Evolutionary conservation across 208 protist genomes (phyloP).

Genomic region (Strigomonas galati): DNA sequence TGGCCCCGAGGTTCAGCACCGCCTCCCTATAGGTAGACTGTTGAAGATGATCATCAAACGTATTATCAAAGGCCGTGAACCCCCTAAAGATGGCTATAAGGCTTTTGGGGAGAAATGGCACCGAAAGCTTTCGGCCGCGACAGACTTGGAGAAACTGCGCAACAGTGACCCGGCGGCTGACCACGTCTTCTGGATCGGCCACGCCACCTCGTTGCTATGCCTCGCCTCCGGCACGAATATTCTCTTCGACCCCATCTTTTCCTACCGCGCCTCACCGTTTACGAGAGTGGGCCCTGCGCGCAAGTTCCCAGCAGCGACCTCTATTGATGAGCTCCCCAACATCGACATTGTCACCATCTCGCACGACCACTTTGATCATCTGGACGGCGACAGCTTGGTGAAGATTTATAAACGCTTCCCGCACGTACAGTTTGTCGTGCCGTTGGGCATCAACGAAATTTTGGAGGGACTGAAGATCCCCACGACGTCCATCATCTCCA

Average conservation of each 20-base stretch:
- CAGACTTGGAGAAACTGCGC: background rate
- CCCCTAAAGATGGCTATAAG: background rate
- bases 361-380: slow-evolving; percentile 91
- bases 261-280: slow-evolving; percentile 46
- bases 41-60: too few species aligned
- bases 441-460: slow-evolving; percentile 44
- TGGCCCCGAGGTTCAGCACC: too few species aligned
- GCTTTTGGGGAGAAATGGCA: background rate
- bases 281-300: slow-evolving; percentile 45
- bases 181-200: slow-evolving; percentile 74
- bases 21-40: too few species aligned
- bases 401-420: slow-evolving; percentile 34
- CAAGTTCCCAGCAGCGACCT: slow-evolving; percentile 30
- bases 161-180: background rate
- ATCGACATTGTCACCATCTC: slow-evolving; percentile 74
- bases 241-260: slow-evolving; percentile 85
- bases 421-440: slow-evolving; percentile 46
- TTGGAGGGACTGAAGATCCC: slow-evolving; percentile 44
- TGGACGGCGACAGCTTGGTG: slow-evolving; percentile 43
- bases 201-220: slow-evolving; percentile 73
- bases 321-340: slow-evolving; percentile 45
- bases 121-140: background rate
- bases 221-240: slow-evolving; percentile 52
- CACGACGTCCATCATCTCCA: slow-evolving; percentile 24
- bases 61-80: too few species aligned